Evolutionary conservation across 2,329 filamentous ascomycete species (phyloP).

Genomic region (Colletotrichum sp.): DNA sequence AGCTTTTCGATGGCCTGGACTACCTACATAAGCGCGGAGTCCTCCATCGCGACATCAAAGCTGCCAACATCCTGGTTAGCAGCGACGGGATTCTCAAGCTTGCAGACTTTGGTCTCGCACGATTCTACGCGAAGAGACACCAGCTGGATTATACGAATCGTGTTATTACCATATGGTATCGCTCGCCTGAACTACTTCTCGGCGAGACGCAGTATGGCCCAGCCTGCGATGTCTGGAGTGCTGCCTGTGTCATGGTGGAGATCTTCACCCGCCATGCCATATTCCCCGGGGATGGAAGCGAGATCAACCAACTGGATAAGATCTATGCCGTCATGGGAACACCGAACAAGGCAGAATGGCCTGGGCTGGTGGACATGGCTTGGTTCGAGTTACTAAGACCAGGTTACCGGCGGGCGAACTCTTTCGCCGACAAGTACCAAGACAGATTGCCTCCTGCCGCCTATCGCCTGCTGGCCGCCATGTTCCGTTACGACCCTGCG

Average conservation of each 20-base stretch:
- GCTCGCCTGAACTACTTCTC: constrained; percentile 86
- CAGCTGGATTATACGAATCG: constrained; percentile 97
- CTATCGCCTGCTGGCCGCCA: constrained; percentile 79
- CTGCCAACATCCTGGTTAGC: constrained; percentile 94
- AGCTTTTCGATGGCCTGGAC: constrained; percentile 91
- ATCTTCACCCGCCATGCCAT: constrained; percentile 94
- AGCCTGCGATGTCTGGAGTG: constrained; percentile 95
- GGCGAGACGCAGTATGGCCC: constrained; percentile 91
- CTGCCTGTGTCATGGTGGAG: constrained; percentile 94
- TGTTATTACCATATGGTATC: constrained; percentile 99
- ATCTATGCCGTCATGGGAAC: constrained; percentile 95
- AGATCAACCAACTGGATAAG: constrained; percentile 94
- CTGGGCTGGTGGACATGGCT: constrained; percentile 87
- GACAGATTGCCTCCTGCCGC: constrained; percentile 79
- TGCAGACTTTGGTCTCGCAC: constrained; percentile 93
- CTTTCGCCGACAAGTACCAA: constrained; percentile 84
- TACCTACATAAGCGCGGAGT: constrained; percentile 95
- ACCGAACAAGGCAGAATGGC: constrained; percentile 85
- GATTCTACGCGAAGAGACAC: constrained; percentile 92
- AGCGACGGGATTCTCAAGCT: constrained; percentile 88
- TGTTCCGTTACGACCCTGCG: constrained; percentile 89
- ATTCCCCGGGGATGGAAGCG: constrained; percentile 94
- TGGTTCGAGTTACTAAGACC: constrained; percentile 95
- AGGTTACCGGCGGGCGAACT: constrained; percentile 71
- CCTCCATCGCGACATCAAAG: constrained; percentile 96